Evolutionary conservation across 116 monocot species (phyloP).

Genomic region (Cymodocea nodosa): DNA sequence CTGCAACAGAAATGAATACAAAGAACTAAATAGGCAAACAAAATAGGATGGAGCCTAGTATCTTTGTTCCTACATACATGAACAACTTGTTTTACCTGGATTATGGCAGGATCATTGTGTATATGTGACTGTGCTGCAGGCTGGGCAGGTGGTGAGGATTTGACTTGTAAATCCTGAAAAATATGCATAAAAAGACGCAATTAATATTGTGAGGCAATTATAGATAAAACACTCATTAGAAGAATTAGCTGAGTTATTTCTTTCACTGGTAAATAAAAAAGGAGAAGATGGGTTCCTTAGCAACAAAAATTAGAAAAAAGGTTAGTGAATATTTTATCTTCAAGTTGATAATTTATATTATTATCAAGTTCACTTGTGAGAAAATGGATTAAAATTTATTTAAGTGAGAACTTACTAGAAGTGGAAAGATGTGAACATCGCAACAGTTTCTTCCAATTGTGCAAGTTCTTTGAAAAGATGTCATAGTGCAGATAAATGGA

Average conservation of each 20-base stretch:
- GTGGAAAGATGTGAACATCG: too few relatives aligned
- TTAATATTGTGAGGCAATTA: not conserved
- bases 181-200: not conserved
- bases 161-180: slow-evolving; percentile 82
- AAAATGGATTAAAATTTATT: too few relatives aligned
- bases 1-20: slow-evolving; percentile 30
- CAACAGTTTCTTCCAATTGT: too few relatives aligned
- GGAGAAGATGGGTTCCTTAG: too few relatives aligned
- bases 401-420: too few relatives aligned
- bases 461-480: too few relatives aligned
- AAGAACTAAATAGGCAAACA: not conserved
- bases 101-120: slow-evolving; percentile 72
- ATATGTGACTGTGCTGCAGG: slow-evolving; percentile 21
- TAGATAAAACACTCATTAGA: not conserved
- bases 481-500: too few relatives aligned
- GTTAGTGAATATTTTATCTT: too few relatives aligned
- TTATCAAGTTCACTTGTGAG: too few relatives aligned
- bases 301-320: too few relatives aligned
- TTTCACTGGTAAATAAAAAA: too few relatives aligned
- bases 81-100: slow-evolving; percentile 37
- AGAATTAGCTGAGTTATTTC: not conserved
- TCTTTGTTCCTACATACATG: not conserved
- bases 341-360: too few relatives aligned
- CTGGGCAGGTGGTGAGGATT: slow-evolving; percentile 59
- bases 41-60: not conserved